phyloP scores from a whole-genome alignment of 495 filamentous ascomycete species.

The Sordaria brevicollis region DNA sequence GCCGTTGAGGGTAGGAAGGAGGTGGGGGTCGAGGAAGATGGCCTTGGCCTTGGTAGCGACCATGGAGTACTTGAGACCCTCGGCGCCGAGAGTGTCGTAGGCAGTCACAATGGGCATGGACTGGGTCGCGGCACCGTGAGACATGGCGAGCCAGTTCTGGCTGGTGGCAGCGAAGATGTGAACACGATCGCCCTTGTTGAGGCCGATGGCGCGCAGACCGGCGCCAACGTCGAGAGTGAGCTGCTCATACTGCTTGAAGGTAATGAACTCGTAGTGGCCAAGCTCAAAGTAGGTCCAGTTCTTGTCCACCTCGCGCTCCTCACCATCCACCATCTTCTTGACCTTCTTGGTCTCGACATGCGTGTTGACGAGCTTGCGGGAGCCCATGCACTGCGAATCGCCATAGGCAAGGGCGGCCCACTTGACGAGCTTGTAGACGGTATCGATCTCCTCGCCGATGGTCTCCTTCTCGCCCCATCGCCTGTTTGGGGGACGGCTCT shows the following conservation, averaged over 20 bases:
- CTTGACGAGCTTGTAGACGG: slow-evolving; percentile 77
- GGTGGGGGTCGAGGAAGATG: slow-evolving; percentile 83
- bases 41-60: slow-evolving; percentile 74
- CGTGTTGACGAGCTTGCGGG: slow-evolving; percentile 67
- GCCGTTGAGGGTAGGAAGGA: slow-evolving; percentile 69
- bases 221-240: slow-evolving; percentile 61
- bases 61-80: slow-evolving; percentile 85
- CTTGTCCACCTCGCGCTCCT: slow-evolving; percentile 85
- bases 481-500: slow-evolving; percentile 27
- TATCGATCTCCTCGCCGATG: slow-evolving; percentile 63
- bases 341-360: slow-evolving; percentile 93
- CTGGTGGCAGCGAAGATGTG: slow-evolving; percentile 90
- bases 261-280: slow-evolving; percentile 75
- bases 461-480: not conserved
- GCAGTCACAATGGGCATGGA: slow-evolving; percentile 56
- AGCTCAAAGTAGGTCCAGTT: slow-evolving; percentile 94
- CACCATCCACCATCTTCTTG: slow-evolving; percentile 90
- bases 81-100: slow-evolving; percentile 87
- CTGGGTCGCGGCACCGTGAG: slow-evolving; percentile 43
- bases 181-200: slow-evolving; percentile 61
- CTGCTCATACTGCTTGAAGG: slow-evolving; percentile 81
- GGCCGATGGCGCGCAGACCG: slow-evolving; percentile 70
- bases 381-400: slow-evolving; percentile 78
- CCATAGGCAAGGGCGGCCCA: slow-evolving; percentile 72
- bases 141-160: slow-evolving; percentile 66